Evolutionary conservation across 1,139 yeast genomes (phyloP), one percentile per base, ranked within the genome.

Genomic region (Pichia sp.): DNA sequence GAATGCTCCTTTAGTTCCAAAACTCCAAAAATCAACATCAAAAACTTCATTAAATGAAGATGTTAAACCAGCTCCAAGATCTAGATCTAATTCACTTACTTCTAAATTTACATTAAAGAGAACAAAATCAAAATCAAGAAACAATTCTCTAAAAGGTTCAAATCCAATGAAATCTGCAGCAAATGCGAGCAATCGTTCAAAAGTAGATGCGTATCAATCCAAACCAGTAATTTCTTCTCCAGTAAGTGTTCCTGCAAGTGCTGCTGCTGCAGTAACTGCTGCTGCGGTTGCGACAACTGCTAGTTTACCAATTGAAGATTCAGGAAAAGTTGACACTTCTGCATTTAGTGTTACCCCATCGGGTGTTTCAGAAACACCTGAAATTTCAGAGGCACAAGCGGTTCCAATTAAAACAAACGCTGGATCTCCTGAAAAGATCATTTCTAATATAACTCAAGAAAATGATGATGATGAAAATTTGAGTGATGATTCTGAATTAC

Each of bases 1-100:
- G 64, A 63, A 64, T 53, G 56, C 55, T 22, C 67, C 68, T 2
- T 43, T 63, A 31, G 42, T 60, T 41, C 60, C 58, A 38, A 63
- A 59, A 49, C 42, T 62, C 19, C 59, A 58, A 48, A 59, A 58
- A 1, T 54, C 54, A 19, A 57, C 58, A 50, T 62, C 59, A 28
- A 56, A 57, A 44, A 53, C 47, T 34, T 44, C 52, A 2, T 16
- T 44, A 10, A 42, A 39, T 25, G 48, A 48, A 14, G 49, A 36
- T 42, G 44, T 19, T n/a, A 45, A 41, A n/a, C 14, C 45, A 16
- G 27, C 45, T 3, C 22, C 44, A 34, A 42, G 57, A 52, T 60
- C 64, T 2, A 62, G 63, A 54, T 59, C 66, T 13, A 60, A 58
- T 42, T 56, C 60, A 16, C 25, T 58, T 18, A 48, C 54, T 13